Conservation (phyloP, 352 stramenopile genomes). For the Globisporangium yorkense region DNA sequence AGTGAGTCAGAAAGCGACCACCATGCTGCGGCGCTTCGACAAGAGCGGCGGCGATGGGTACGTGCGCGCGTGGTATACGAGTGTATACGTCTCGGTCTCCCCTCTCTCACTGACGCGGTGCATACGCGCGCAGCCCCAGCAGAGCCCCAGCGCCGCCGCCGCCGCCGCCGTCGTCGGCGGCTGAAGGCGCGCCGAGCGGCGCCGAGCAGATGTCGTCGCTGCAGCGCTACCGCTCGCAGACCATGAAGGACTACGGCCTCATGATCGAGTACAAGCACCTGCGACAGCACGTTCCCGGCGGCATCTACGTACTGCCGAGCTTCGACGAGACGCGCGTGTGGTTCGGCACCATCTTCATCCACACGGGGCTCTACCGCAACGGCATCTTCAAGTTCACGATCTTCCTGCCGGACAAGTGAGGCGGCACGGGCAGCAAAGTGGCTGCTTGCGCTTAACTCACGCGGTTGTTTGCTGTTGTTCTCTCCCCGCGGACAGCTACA, state of each 20-base stretch:
- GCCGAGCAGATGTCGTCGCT: conserved; percentile 71
- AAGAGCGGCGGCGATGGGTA: conserved; percentile 51
- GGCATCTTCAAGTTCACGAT: conserved; percentile 97
- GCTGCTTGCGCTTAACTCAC: neutral
- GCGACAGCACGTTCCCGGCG: conserved; percentile 90
- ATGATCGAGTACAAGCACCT: conserved; percentile 98
- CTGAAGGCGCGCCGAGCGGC: conserved; percentile 16
- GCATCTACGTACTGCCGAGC: conserved; percentile 94
- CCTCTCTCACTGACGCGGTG: neutral
- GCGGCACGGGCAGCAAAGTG: no score
- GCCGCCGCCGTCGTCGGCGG: conserved; percentile 1
- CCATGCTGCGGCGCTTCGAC: conserved; percentile 60
- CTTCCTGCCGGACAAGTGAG: conserved; percentile 62
- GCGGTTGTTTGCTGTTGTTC: neutral
- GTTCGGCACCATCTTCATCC: conserved; percentile 95
- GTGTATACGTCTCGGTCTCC: neutral
- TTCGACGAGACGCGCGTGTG: conserved; percentile 90
- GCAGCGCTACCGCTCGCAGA: conserved; percentile 80
- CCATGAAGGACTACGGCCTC: conserved; percentile 93
- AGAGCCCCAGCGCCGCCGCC: neutral
- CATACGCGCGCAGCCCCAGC: neutral
- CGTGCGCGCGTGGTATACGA: conserved; percentile 1
- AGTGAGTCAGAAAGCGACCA: conserved; percentile 8
- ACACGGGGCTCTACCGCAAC: conserved; percentile 92
- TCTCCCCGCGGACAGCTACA: conserved; percentile 68